Base-by-base conservation (phyloP, 2,329 filamentous ascomycete genomes). In the Fusarium sp. region DNA sequence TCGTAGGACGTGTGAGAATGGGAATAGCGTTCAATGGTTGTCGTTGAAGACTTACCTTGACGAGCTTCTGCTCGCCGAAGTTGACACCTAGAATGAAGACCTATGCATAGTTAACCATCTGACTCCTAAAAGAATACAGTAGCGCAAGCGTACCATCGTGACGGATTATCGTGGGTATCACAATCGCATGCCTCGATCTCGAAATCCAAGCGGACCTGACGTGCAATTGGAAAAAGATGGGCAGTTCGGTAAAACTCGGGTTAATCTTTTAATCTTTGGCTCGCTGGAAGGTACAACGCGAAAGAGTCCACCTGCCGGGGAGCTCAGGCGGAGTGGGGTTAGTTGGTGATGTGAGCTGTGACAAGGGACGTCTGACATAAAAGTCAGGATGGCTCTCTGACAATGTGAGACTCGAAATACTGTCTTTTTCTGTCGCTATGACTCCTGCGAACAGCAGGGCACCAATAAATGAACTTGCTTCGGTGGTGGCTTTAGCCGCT, bases 71-170 rank as follows among this genome's bases (percentile, higher is more conserved):
- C 83, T 97, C 94, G 74, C 88, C 83, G 84, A 98, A 97, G 83
- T 92, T 94, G 83, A 92, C 85, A 75, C 93, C 92, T 77, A 95
- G 86, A 76, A 98, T 90, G 84, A 96, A 92, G 76, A 94, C 91
- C 92, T 93, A 23, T 36, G 16, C 15, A 31, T 20, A 10, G 45
- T 61, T 15, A 67, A 26, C 20, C 4, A 23, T 2, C 4, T 28
- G 11, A 8, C 18, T 20, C 18, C 15, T 28, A 8, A 16, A 28
- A 11, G 23, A 28, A n/a, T 20, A n/a, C 12, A 23, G 54, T 64
- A 55, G 30, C 16, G 20, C 15, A 41, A 45, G n/a, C 59, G 15
- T 63, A 74, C 73, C 73, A 75, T 75, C 46, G 20, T 73, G 69
- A 60, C 59, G 38, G 59, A 49, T 71, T 69, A 38, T 57, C 42